phyloP scores from a whole-genome alignment of 2,329 filamentous ascomycete species.

The Fusarium irregulare region DNA sequence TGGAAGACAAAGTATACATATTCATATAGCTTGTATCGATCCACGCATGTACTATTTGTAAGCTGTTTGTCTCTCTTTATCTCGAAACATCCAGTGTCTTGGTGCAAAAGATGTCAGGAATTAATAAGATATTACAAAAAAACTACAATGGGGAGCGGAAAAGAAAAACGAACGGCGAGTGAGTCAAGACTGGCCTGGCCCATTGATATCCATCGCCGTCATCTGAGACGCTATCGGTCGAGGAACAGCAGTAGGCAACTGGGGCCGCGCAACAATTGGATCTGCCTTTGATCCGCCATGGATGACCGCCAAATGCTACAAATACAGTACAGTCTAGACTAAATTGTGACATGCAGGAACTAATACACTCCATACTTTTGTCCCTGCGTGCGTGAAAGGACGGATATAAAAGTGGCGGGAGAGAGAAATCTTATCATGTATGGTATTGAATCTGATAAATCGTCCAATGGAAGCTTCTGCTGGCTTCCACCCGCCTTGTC shows the following conservation, averaged over 20 bases:
- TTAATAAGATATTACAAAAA: background rate
- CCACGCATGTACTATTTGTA: constrained; percentile 19
- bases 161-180: background rate
- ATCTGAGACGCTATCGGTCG: constrained; percentile 4
- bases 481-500: constrained; percentile 40
- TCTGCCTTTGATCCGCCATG: constrained; percentile 32
- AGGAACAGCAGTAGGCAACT: constrained; percentile 16
- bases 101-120: constrained; percentile 15
- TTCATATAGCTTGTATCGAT: background rate
- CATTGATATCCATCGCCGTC: constrained; percentile 1
- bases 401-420: constrained; percentile 20
- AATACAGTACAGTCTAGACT: constrained; percentile 2
- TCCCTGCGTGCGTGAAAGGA: constrained; percentile 18
- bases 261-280: constrained; percentile 28
- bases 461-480: constrained; percentile 38
- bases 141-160: background rate
- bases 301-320: constrained; percentile 16
- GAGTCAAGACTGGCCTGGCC: constrained; percentile 13
- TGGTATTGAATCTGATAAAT: background rate
- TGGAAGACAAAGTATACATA: constrained; percentile 6
- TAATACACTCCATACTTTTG: background rate
- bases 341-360: constrained; percentile 27
- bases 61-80: background rate
- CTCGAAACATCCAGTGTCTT: background rate
- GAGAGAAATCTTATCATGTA: background rate